phyloP scores from a whole-genome alignment of 2,329 filamentous ascomycete genomes.

The Cordyceps pruinosa region DNA sequence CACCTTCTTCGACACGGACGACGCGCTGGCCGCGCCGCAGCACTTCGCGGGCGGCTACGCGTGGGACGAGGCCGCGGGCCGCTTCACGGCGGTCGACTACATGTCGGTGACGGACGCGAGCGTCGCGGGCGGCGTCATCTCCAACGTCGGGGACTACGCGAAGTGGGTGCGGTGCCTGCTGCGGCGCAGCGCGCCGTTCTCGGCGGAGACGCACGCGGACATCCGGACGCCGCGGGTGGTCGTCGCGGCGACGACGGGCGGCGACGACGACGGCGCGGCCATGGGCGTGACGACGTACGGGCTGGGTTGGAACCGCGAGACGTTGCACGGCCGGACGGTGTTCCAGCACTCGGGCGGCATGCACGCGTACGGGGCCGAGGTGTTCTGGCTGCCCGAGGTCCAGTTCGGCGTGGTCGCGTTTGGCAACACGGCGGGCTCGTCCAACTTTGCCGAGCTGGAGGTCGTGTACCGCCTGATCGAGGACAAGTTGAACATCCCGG shows the following conservation, averaged over 20 bases:
- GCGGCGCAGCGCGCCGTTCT: conserved; percentile 16
- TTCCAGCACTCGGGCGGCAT: conserved; percentile 26
- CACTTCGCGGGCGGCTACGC: conserved; percentile 32
- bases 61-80: conserved; percentile 22
- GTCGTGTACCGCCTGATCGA: conserved; percentile 25
- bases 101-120: conserved; percentile 20
- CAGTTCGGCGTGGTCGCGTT: conserved; percentile 27
- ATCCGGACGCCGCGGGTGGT: conserved; percentile 24
- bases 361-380: conserved; percentile 21
- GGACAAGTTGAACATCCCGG: conserved; percentile 22
- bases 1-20: conserved; percentile 23
- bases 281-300: conserved; percentile 22
- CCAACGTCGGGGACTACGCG: conserved; percentile 31
- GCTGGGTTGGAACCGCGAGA: conserved; percentile 24
- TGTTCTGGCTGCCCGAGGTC: conserved; percentile 28
- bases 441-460: conserved; percentile 24
- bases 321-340: conserved; percentile 21
- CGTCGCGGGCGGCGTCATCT: conserved; percentile 36
- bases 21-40: conserved; percentile 14
- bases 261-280: not conserved
- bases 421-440: conserved; percentile 35
- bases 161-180: conserved; percentile 25
- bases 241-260: conserved; percentile 21
- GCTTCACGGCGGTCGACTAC: conserved; percentile 21
- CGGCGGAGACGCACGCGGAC: conserved; percentile 17